These are phyloP conservation scores for Schizothecium vesticola DNA, from an alignment of 495 filamentous ascomycete genomes.

Conservation along the genomic window DNA sequence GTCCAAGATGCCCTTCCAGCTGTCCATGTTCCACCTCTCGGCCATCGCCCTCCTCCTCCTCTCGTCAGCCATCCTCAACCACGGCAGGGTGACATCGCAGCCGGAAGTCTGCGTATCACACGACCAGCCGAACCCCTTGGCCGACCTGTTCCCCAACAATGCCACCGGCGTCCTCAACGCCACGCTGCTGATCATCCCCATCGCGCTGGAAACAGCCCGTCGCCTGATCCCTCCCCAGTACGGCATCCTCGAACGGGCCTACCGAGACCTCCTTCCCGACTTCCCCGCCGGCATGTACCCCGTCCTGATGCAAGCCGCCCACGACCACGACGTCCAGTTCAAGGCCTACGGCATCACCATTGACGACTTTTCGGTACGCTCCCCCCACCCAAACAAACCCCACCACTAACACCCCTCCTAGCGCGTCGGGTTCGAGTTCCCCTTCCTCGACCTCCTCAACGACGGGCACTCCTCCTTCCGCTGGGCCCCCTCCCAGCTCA, in stretches of 20 bases:
- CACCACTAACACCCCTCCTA: conserved; percentile 13
- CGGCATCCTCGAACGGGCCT: conserved; percentile 36
- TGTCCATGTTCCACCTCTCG: conserved; percentile 22
- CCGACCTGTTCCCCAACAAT: conserved; percentile 32
- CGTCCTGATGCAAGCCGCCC: conserved; percentile 39
- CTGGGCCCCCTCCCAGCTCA: conserved; percentile 37
- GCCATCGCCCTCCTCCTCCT: conserved; percentile 21
- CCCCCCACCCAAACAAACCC: neutral
- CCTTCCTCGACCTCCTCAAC: conserved; percentile 35
- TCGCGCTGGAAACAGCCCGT: conserved; percentile 31
- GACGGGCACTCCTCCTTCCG: conserved; percentile 37
- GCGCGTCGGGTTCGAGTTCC: conserved; percentile 43
- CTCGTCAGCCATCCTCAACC: conserved; percentile 23
- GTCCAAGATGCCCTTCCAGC: conserved; percentile 23
- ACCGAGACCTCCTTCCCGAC: conserved; percentile 31
- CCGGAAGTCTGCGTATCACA: conserved; percentile 29
- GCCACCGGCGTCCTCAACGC: conserved; percentile 40
- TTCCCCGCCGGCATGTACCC: conserved; percentile 43
- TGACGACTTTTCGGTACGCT: conserved; percentile 39
- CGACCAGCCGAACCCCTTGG: conserved; percentile 33
- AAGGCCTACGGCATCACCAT: conserved; percentile 30
- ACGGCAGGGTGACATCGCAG: conserved; percentile 13
- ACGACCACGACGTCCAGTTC: conserved; percentile 40
- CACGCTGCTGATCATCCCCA: conserved; percentile 37
- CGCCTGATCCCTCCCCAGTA: conserved; percentile 33